Evolutionary conservation across 2,329 filamentous ascomycete species (phyloP).

Genomic region (Stagonosporopsis vannaccii): DNA sequence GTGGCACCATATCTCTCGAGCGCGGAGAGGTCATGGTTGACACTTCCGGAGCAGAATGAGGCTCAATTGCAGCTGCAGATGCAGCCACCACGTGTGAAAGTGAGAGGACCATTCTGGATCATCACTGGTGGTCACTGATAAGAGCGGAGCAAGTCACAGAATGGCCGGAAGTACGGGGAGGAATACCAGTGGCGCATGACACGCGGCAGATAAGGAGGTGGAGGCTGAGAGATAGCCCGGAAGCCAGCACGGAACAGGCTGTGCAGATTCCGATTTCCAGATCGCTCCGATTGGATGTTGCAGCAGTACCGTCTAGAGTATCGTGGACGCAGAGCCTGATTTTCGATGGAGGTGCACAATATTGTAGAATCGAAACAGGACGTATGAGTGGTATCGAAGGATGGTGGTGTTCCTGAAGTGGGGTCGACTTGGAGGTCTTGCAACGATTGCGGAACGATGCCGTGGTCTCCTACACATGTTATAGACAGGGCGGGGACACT

Average conservation of each 20-base stretch:
- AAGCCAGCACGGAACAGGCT: constrained; percentile 6
- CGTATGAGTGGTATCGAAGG: no score
- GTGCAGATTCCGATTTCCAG: neutral
- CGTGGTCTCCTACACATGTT: neutral
- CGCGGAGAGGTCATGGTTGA: neutral
- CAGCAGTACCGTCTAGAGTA: neutral
- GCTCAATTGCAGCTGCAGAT: neutral
- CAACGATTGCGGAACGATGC: neutral
- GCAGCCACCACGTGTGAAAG: neutral
- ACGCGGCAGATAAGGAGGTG: constrained; percentile 14
- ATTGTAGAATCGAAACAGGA: no score
- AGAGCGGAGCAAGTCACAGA: constrained; percentile 2
- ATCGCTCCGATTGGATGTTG: neutral
- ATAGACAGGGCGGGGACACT: no score
- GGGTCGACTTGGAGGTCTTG: neutral
- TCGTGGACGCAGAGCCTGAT: no score
- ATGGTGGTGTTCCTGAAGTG: neutral
- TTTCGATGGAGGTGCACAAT: no score
- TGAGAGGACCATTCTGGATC: neutral
- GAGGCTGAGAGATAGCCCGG: constrained; percentile 9
- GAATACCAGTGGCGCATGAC: neutral
- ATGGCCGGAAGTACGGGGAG: neutral
- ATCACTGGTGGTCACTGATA: neutral
- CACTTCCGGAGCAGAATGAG: neutral
- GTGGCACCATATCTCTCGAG: neutral